Base-by-base conservation (phyloP, 257 asterid genomes). In the Solanum chiquidenum region DNA sequence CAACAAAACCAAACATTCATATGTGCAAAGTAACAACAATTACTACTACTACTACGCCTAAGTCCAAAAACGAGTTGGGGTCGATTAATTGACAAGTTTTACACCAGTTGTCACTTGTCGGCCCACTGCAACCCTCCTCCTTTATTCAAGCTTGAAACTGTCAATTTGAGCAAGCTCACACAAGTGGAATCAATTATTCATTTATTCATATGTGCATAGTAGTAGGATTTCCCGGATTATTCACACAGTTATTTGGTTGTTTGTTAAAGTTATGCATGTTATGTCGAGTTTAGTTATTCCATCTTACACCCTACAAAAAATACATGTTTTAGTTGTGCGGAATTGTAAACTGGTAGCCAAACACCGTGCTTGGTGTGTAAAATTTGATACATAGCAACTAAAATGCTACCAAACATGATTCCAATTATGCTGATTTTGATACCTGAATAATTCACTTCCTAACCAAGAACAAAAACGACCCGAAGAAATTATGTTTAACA, bases 401-500 rank as follows among this genome's bases (percentile, higher is more conserved):
- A 23, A 62, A n/a, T 62, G 71, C 71, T 4, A n/a, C 5, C 71
- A 62, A 62, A 62, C 25, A 4, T 33, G 2, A n/a, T 64, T 7
- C 14, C 11, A 64, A n/a, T n/a, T 62, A n/a, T n/a, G 33, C 16
- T 4, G 14, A 27, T 23, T n/a, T n/a, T 10, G 72, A n/a, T 64
- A n/a, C 72, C 27, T n/a, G 31, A 62, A 62, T 62, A 62, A 11
- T 9, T n/a, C 13, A 44, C 55, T 44, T 44, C 18, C 55, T 12
- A 44, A 44, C 55, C 55, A 44, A 44, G 55, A 44, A 44, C 55
- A 44, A 44, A 12, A 44, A 44, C 18, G 55, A 44, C 55, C 55
- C 18, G 18, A 95, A 86, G 91, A 97, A 97, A 90, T 97, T 98
- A 49, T 97, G 5, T 44, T 55, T 20, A 6, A 55, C 64, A 20